Evolutionary conservation across 129 eudicot species (phyloP), one percentile per base, ranked within the genome.

Genomic region (Helichrysum umbraculigerum): DNA sequence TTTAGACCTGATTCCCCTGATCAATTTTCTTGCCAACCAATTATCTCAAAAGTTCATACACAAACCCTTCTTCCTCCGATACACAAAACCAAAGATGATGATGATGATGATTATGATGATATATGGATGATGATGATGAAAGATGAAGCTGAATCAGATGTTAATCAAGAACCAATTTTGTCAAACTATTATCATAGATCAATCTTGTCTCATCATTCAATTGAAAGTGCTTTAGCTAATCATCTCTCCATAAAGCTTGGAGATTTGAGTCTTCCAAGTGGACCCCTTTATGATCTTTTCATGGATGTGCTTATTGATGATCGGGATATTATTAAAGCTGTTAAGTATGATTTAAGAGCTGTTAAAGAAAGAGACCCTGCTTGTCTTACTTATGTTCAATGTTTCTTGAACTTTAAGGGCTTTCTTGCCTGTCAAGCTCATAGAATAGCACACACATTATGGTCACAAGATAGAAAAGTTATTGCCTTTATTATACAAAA

Each of bases 301-400:
- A 32, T 57, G 21, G 58, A 70, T 44, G 79, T 80, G 30, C 66
- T 80, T 17, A 58, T 50, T 30, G 44, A 74, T 14, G 71, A 80
- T 42, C 77, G 42, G 54, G 79, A 41, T 41, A 60, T 73, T 34
- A 34, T 66, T 15, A 50, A 42, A 15, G 70, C 76, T 1, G 75
- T 80, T 42, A 67, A 59, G 58, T 28, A 74, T 14, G 84, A 80
- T 59, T 50, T 80, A 44, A 74, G 5, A 10, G 84, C 75, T 8
- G 98, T 93, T 0, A 90, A 86, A 59, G 96, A 90, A 61, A 86
- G 98, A 51, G 98, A 93, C 85, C 96, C 98, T 7, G 98, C 98
- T 76, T 93, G 98, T 74, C 78, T 90, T 2, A 86, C 86, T 70
- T 93, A 86, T 41, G 95, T 90, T 0, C 98, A 93, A 77, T 93